A percentile compares a stretch with the other conserved stretches of the same genome.
These are phyloP conservation scores for Luffa aegyptiaca DNA, from an alignment of 306 rosid genomes.

Conservation along the genomic window DNA sequence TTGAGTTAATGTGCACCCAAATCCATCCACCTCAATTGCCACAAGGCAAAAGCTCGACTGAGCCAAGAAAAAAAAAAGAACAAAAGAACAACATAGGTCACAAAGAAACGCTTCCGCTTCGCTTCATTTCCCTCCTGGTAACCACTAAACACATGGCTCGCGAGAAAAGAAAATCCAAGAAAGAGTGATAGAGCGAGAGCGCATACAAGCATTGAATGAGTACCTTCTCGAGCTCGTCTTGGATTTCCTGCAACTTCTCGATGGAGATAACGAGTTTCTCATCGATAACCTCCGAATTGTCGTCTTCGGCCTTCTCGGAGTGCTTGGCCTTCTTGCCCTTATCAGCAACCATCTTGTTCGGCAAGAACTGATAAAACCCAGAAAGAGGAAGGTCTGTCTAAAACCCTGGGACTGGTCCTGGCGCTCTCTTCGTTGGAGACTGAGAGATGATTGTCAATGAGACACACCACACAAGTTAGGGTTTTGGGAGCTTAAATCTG, in stretches of 20 bases:
- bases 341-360: conserved; percentile 43
- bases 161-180: background rate
- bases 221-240: conserved; percentile 89
- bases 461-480: conserved; percentile 30
- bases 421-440: background rate
- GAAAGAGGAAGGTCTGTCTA: conserved; percentile 8
- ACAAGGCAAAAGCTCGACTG: background rate
- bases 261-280: conserved; percentile 66
- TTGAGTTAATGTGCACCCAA: background rate
- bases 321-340: conserved; percentile 58
- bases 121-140: background rate
- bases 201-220: background rate
- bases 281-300: conserved; percentile 42
- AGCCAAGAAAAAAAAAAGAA: background rate
- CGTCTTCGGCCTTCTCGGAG: conserved; percentile 32
- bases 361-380: conserved; percentile 4
- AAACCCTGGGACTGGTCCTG: conserved; percentile 39
- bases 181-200: background rate
- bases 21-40: background rate
- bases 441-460: conserved; percentile 6
- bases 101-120: background rate
- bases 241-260: conserved; percentile 84
- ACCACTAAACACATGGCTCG: background rate
- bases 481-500: conserved; percentile 42
- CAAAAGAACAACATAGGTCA: background rate